Evolutionary conservation across 2,329 filamentous ascomycete species (phyloP).

Genomic region (Fusarium albosuccineum): DNA sequence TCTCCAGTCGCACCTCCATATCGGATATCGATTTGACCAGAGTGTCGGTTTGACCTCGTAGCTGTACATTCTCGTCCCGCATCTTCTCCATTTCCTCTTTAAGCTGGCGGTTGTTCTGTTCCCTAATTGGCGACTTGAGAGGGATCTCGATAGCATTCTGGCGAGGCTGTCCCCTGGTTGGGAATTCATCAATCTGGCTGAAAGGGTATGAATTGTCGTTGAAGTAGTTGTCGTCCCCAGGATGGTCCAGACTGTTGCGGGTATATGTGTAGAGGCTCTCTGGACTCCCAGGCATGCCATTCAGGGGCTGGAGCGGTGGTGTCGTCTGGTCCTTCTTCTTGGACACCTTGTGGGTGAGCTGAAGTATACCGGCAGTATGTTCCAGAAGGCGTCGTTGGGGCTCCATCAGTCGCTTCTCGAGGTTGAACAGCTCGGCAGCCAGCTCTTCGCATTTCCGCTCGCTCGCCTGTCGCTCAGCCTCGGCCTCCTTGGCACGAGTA

Average conservation of each 20-base stretch:
- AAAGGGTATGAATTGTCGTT: constrained; percentile 80
- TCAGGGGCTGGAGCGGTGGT: constrained; percentile 57
- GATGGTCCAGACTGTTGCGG: constrained; percentile 68
- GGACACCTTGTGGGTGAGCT: constrained; percentile 86
- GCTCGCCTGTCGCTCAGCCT: constrained; percentile 79
- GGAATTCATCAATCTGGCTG: constrained; percentile 70
- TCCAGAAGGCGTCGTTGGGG: constrained; percentile 82
- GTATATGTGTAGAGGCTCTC: constrained; percentile 81
- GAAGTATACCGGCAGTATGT: constrained; percentile 92
- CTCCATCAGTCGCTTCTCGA: constrained; percentile 82
- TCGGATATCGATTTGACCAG: constrained; percentile 65
- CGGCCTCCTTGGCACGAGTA: constrained; percentile 70
- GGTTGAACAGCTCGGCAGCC: constrained; percentile 80
- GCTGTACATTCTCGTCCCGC: constrained; percentile 59
- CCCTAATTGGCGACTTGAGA: constrained; percentile 68
- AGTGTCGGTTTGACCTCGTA: constrained; percentile 51
- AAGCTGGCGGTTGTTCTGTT: constrained; percentile 63
- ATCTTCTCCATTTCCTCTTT: constrained; percentile 62
- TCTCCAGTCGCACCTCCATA: constrained; percentile 75
- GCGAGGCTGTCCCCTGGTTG: constrained; percentile 47
- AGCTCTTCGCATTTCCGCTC: constrained; percentile 89
- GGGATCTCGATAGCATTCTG: constrained; percentile 68
- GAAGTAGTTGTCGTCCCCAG: constrained; percentile 73
- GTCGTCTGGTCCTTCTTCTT: constrained; percentile 66
- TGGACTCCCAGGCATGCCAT: constrained; percentile 78